A percentile compares a stretch with the other conserved stretches of the same genome.
phyloP scores from a whole-genome alignment of 2,329 filamentous ascomycete genomes.

The Diplodia seriata region DNA sequence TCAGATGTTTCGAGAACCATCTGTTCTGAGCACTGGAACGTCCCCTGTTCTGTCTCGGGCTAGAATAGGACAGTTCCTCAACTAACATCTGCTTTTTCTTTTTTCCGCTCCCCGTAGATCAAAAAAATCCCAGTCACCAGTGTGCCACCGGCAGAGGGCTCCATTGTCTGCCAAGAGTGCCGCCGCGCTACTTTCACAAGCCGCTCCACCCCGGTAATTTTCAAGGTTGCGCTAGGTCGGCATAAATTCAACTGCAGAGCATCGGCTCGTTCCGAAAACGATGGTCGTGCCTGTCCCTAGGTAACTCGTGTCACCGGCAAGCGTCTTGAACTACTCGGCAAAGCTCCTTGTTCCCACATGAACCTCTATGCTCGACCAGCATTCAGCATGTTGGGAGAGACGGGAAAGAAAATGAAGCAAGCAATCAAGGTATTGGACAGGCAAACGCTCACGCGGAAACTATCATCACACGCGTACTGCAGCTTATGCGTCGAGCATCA shows the following conservation, averaged over 20 bases:
- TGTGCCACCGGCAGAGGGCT: not conserved
- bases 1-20: too few relatives aligned
- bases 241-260: not conserved
- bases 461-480: not conserved
- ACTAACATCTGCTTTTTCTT: too few relatives aligned
- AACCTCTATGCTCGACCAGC: too few relatives aligned
- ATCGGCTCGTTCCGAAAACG: conserved; percentile 2
- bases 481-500: not conserved
- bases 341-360: not conserved
- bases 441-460: conserved; percentile 2
- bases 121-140: too few relatives aligned
- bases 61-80: not conserved
- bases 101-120: too few relatives aligned
- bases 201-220: not conserved
- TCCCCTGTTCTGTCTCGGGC: too few relatives aligned
- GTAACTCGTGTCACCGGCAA: not conserved
- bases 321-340: not conserved
- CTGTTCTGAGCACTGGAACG: too few relatives aligned
- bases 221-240: not conserved
- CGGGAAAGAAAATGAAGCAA: not conserved
- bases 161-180: not conserved
- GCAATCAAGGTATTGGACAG: not conserved
- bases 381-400: not conserved
- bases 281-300: conserved; percentile 8
- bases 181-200: not conserved